phyloP scores from a whole-genome alignment of 768 basidiomycete species.

The Boletus patriciae region DNA sequence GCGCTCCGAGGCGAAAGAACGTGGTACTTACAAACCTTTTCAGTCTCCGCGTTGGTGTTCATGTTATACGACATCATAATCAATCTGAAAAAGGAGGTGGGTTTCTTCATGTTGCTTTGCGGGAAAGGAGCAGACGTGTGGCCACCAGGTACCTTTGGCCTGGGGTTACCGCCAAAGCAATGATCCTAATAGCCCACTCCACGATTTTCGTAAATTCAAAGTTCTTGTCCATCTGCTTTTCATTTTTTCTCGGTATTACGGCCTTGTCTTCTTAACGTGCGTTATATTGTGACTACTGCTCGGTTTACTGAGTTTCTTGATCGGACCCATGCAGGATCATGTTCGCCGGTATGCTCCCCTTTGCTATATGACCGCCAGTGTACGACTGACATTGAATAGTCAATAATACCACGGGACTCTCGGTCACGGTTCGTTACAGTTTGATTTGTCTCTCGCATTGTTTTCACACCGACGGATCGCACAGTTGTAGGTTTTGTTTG shows the following conservation, averaged over 20 bases:
- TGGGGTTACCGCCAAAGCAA: conserved; percentile 9
- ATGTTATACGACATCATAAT: conserved; percentile 24
- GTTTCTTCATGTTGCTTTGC: not conserved
- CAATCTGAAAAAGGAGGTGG: conserved; percentile 22
- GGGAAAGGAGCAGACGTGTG: not conserved
- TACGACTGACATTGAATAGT: conserved; percentile 9
- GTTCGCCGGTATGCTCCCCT: conserved; percentile 14
- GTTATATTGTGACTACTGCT: not conserved
- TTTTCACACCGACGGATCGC: not conserved
- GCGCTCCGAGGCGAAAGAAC: not conserved
- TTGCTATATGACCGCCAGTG: not conserved
- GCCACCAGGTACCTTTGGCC: conserved; percentile 15
- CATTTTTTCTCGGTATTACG: conserved; percentile 27
- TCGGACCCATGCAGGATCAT: conserved; percentile 6
- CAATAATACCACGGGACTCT: conserved; percentile 22
- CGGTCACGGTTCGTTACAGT: conserved; percentile 12
- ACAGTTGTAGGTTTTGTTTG: conserved; percentile 22
- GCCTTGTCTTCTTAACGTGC: conserved; percentile 23
- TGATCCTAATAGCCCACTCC: not conserved
- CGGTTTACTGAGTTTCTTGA: not conserved
- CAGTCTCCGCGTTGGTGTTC: conserved; percentile 16
- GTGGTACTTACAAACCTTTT: not conserved
- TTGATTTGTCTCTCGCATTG: not conserved
- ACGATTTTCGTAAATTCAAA: not conserved
- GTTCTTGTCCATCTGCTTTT: conserved; percentile 17